Percentiles rank a stretch among this genome's conserved stretches.
Conservation (phyloP, 2,329 filamentous ascomycete genomes). For the Colletotrichum phormii region DNA sequence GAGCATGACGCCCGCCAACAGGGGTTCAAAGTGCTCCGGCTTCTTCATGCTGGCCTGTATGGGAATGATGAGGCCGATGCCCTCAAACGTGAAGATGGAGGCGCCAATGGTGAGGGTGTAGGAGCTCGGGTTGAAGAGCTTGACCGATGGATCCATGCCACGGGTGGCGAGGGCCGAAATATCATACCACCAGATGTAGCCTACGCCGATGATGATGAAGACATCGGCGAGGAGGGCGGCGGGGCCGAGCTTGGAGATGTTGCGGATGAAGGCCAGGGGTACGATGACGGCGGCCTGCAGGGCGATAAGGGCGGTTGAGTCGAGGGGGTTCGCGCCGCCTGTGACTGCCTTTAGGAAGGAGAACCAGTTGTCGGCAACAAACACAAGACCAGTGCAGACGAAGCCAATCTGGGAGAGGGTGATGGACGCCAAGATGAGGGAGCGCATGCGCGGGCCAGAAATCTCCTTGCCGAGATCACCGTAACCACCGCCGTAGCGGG, state of each 20-base stretch:
- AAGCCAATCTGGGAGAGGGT: conserved; percentile 82
- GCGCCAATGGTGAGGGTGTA: conserved; percentile 80
- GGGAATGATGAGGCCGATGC: conserved; percentile 96
- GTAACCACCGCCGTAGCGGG: conserved; percentile 75
- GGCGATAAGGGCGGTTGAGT: conserved; percentile 70
- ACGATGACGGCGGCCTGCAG: conserved; percentile 74
- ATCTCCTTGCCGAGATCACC: conserved; percentile 79
- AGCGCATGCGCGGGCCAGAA: conserved; percentile 71
- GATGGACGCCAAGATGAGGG: conserved; percentile 76
- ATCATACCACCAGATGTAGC: conserved; percentile 81
- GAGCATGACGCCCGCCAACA: conserved; percentile 77
- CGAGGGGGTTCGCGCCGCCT: conserved; percentile 59
- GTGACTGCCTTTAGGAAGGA: conserved; percentile 75
- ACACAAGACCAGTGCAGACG: conserved; percentile 82
- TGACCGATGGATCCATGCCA: conserved; percentile 71
- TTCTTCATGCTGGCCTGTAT: conserved; percentile 95
- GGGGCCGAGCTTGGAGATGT: conserved; percentile 79
- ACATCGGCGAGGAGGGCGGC: conserved; percentile 77
- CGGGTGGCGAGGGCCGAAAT: conserved; percentile 64
- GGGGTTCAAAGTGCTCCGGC: conserved; percentile 73
- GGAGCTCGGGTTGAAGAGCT: conserved; percentile 75
- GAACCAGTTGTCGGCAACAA: conserved; percentile 79
- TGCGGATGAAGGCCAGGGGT: conserved; percentile 76
- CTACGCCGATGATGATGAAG: conserved; percentile 77
- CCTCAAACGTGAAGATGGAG: conserved; percentile 95